phyloP scores from a whole-genome alignment of 352 stramenopile species.

The Phytophthora cactorum region DNA sequence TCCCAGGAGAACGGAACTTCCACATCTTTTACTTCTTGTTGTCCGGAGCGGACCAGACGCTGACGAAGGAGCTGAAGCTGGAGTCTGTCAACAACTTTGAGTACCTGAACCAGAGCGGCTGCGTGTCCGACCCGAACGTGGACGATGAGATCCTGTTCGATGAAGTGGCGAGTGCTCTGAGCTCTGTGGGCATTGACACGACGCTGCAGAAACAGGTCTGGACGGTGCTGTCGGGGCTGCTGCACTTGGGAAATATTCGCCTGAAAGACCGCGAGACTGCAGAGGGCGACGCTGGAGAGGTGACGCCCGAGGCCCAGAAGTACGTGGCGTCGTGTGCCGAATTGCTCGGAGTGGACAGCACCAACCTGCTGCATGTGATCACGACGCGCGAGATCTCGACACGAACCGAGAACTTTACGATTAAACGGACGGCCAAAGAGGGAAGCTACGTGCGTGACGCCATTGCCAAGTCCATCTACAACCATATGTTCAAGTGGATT shows the following conservation, averaged over 20 bases:
- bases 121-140: slow-evolving; percentile 81
- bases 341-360: slow-evolving; percentile 81
- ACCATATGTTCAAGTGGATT: slow-evolving; percentile 90
- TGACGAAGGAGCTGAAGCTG: slow-evolving; percentile 67
- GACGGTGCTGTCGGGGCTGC: slow-evolving; percentile 74
- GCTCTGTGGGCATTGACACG: slow-evolving; percentile 75
- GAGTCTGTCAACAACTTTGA: slow-evolving; percentile 60
- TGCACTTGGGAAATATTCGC: slow-evolving; percentile 85
- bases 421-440: slow-evolving; percentile 79
- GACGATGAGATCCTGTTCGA: slow-evolving; percentile 90
- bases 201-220: slow-evolving; percentile 79
- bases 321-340: slow-evolving; percentile 61
- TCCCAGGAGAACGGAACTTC: slow-evolving; percentile 89
- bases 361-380: slow-evolving; percentile 72
- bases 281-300: slow-evolving; percentile 77
- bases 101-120: slow-evolving; percentile 91
- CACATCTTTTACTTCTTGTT: slow-evolving; percentile 94
- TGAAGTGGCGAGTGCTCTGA: slow-evolving; percentile 80
- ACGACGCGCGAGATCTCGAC: slow-evolving; percentile 83
- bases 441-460: slow-evolving; percentile 89
- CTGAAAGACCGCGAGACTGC: slow-evolving; percentile 82
- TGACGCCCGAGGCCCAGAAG: slow-evolving; percentile 56
- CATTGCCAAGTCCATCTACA: slow-evolving; percentile 95
- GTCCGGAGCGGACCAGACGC: slow-evolving; percentile 66
- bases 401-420: slow-evolving; percentile 82